phyloP scores from a whole-genome alignment of 2,329 filamentous ascomycete genomes.

The Alternaria gaisen region DNA sequence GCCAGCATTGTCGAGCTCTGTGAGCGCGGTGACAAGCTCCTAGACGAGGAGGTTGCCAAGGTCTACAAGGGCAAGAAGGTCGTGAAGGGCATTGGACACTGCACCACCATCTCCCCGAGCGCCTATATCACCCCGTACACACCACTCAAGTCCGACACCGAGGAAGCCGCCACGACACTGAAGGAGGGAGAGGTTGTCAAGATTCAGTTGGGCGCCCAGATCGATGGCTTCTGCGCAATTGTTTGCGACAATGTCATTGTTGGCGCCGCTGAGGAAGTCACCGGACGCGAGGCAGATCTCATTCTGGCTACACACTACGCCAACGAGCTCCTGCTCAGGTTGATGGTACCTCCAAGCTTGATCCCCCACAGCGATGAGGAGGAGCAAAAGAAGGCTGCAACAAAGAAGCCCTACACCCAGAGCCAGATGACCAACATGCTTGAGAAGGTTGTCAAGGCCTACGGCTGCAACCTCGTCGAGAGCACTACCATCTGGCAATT shows the following conservation, averaged over 20 bases:
- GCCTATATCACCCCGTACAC: constrained; percentile 97
- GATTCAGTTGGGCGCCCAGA: constrained; percentile 98
- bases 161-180: constrained; percentile 81
- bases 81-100: constrained; percentile 90
- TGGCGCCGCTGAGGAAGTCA: constrained; percentile 69
- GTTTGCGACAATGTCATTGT: constrained; percentile 92
- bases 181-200: constrained; percentile 90
- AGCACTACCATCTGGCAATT: constrained; percentile 98
- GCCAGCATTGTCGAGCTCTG: constrained; percentile 94
- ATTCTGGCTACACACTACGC: constrained; percentile 91
- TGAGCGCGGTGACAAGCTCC: constrained; percentile 92
- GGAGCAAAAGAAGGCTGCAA: constrained; percentile 88
- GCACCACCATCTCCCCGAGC: constrained; percentile 92
- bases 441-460: constrained; percentile 90
- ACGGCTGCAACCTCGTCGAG: constrained; percentile 92
- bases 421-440: constrained; percentile 85
- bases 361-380: constrained; percentile 85
- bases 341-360: constrained; percentile 91
- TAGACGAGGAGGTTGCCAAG: constrained; percentile 92
- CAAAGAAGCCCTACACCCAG: constrained; percentile 84
- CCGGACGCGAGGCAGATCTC: constrained; percentile 84
- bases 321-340: constrained; percentile 90
- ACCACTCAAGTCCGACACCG: constrained; percentile 83
- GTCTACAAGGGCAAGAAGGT: constrained; percentile 99
- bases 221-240: constrained; percentile 95